Base-by-base conservation (phyloP, 106 monocot genomes). In the Dioscorea alata region DNA sequence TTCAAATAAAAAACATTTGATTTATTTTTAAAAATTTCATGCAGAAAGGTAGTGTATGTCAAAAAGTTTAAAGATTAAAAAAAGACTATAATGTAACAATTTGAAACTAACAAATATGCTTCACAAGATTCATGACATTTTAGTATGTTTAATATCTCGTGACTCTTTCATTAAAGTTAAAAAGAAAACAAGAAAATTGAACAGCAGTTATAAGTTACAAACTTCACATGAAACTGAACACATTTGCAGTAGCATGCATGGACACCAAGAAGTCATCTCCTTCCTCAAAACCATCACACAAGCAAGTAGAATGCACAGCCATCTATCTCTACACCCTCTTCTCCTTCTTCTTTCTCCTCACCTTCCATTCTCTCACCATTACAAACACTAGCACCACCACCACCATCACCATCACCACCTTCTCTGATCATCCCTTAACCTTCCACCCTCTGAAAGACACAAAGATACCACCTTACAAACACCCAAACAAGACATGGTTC, bases 401-500 rank as follows among this genome's bases (percentile, higher is more conserved):
- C 69, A 23, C 34, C 63, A 25, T 25, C 53, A 56, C 18, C 57
- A 2, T 12, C 34, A 12, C 49, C 48, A 14, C 16, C 58, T 20
- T 9, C 16, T 9, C 61, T 16, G n/a, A n/a, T n/a, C 33, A 22
- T 50, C 8, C 52, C 69, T 10, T 31, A 10, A 33, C 57, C n/a
- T 73, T 73, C 42, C 25, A 53, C 33, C 66, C 67, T 32, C 59
- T 73, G 5, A 73, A 53, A 23, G 61, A 79, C 58, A 33, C 19
- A 1, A 23, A 8, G 6, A 48, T 64, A 13, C 56, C 78, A 4
- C 48, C 65, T 9, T 59, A 66, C 59, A 31, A 19, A 2, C 10
- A 72, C 34, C 63, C 20, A 4, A 66, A 60, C 67, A 50, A 60
- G 65, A 78, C 78, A 23, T 78, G 59, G 78, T 78, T 78, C 73